These are phyloP conservation scores for Neoboletus brunneissimus DNA, from an alignment of 768 basidiomycete genomes.

Conservation along the genomic window DNA sequence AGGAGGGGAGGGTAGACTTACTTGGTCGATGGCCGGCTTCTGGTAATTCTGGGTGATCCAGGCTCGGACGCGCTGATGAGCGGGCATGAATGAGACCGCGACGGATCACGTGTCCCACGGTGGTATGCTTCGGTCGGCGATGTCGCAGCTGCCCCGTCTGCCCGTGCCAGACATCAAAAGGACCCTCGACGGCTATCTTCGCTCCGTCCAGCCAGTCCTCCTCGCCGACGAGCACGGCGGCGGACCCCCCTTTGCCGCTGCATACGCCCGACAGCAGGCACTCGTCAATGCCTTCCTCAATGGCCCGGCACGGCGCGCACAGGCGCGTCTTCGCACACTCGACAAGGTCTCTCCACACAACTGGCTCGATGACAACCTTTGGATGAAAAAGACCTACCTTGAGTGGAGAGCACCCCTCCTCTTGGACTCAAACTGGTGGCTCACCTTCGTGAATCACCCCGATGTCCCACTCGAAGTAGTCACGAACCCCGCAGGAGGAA, in stretches of 20 bases:
- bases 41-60: constrained; percentile 59
- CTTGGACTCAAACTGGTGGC: constrained; percentile 96
- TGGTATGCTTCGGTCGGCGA: constrained; percentile 18
- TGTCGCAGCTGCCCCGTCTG: constrained; percentile 55
- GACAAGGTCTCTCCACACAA: constrained; percentile 83
- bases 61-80: constrained; percentile 35
- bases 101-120: constrained; percentile 7
- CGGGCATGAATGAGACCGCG: constrained; percentile 16
- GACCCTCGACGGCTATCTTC: constrained; percentile 75
- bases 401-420: constrained; percentile 83
- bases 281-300: constrained; percentile 20
- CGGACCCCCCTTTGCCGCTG: constrained; percentile 42
- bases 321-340: constrained; percentile 50
- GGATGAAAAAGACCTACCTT: constrained; percentile 84
- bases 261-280: constrained; percentile 18
- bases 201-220: constrained; percentile 75
- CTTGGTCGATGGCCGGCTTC: constrained; percentile 62
- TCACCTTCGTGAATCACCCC: constrained; percentile 76
- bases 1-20: constrained; percentile 24
- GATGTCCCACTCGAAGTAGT: constrained; percentile 47
- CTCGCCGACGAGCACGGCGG: constrained; percentile 67
- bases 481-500: constrained; percentile 27
- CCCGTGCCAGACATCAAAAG: constrained; percentile 78
- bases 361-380: constrained; percentile 94
- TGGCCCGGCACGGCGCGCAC: constrained; percentile 16